Evolutionary conservation across 2,329 filamentous ascomycete species (phyloP).

Genomic region (Colletotrichum australisinense): DNA sequence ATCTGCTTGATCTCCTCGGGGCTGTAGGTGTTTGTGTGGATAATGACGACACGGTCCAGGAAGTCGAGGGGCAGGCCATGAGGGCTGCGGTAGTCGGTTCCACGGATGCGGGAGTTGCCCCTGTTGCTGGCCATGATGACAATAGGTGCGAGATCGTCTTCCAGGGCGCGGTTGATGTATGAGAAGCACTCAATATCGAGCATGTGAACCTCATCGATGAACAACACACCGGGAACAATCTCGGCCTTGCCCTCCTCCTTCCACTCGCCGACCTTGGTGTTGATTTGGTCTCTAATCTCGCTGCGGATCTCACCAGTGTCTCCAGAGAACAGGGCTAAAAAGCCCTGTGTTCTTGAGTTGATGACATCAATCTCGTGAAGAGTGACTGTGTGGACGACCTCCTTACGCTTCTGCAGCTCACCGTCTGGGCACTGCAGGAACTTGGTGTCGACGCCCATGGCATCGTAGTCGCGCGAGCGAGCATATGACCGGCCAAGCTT

Average conservation of each 20-base stretch:
- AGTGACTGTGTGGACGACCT: conserved; percentile 96
- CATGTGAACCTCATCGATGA: conserved; percentile 99
- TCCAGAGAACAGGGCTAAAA: conserved; percentile 95
- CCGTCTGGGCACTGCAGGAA: conserved; percentile 98
- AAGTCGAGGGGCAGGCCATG: conserved; percentile 97
- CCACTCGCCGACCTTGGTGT: conserved; percentile 99
- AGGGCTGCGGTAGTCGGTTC: conserved; percentile 92
- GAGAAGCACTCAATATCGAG: conserved; percentile 99
- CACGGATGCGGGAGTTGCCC: conserved; percentile 89
- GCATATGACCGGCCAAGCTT: conserved; percentile 97
- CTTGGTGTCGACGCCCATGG: conserved; percentile 98
- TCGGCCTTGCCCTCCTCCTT: conserved; percentile 99
- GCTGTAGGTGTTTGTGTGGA: conserved; percentile 89
- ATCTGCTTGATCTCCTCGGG: conserved; percentile 92
- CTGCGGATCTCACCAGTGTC: conserved; percentile 98
- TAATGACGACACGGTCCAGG: conserved; percentile 94
- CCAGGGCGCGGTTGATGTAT: conserved; percentile 96
- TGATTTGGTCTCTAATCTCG: conserved; percentile 98
- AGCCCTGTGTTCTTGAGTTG: conserved; percentile 98
- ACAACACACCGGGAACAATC: conserved; percentile 95
- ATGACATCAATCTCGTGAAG: conserved; percentile 99
- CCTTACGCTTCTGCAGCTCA: conserved; percentile 95
- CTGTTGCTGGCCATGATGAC: conserved; percentile 99
- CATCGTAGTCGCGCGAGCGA: conserved; percentile 96
- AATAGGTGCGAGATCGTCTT: conserved; percentile 93